Percentiles rank a stretch among this genome's conserved stretches.
These are phyloP conservation scores for Pyrenophora tritici-repentis DNA, from an alignment of 2,329 filamentous ascomycete genomes.

Conservation along the genomic window DNA sequence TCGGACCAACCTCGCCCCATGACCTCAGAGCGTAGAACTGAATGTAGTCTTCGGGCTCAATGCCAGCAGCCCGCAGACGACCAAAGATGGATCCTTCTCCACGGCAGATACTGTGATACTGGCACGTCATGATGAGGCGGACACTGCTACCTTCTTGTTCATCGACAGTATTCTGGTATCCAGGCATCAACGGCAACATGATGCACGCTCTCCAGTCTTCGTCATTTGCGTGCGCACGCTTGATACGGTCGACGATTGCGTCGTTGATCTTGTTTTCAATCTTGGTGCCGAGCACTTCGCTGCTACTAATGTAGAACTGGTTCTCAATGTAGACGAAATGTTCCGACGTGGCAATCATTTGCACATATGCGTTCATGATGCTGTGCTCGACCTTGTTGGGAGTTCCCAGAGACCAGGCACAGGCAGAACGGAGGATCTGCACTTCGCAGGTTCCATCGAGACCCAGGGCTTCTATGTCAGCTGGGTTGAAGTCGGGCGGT, in stretches of 20 bases:
- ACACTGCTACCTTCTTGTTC: slow-evolving; percentile 93
- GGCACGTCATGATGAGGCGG: slow-evolving; percentile 93
- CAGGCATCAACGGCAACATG: slow-evolving; percentile 94
- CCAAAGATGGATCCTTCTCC: slow-evolving; percentile 92
- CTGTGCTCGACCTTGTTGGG: slow-evolving; percentile 84
- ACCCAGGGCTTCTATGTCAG: slow-evolving; percentile 84
- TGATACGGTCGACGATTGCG: slow-evolving; percentile 88
- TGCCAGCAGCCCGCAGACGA: slow-evolving; percentile 74
- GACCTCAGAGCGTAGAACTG: slow-evolving; percentile 90
- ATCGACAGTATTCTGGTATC: slow-evolving; percentile 96
- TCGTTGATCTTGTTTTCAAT: slow-evolving; percentile 95
- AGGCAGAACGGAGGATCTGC: slow-evolving; percentile 89
- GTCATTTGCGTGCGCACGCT: slow-evolving; percentile 78
- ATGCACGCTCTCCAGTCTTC: slow-evolving; percentile 92
- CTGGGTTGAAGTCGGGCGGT: slow-evolving; percentile 85
- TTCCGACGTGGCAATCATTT: slow-evolving; percentile 91
- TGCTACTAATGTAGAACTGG: slow-evolving; percentile 96
- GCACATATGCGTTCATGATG: slow-evolving; percentile 93
- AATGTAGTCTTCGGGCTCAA: slow-evolving; percentile 94
- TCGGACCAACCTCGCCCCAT: slow-evolving; percentile 87
- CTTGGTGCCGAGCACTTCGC: slow-evolving; percentile 81
- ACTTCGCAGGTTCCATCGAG: slow-evolving; percentile 95
- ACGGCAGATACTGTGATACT: slow-evolving; percentile 93
- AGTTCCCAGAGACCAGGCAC: slow-evolving; percentile 89
- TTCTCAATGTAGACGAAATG: slow-evolving; percentile 99